Base-by-base conservation (phyloP, 495 filamentous ascomycete genomes). In the Achaetomiella virescens region DNA sequence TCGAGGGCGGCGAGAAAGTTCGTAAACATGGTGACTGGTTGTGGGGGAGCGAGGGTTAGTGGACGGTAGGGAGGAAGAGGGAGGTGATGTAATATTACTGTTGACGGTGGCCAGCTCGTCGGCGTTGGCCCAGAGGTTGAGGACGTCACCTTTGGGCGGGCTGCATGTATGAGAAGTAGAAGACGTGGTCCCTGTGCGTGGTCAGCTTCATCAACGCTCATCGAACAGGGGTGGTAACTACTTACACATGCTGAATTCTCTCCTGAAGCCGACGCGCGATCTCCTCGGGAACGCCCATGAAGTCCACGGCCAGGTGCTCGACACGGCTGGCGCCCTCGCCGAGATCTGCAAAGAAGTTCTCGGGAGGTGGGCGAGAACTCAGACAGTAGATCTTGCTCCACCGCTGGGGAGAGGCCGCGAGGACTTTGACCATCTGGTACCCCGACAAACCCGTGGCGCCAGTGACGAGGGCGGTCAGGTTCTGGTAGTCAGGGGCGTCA, bases 121-220 rank as follows among this genome's bases (percentile, higher is more conserved):
- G 2, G 68, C 69, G 52, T 76, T 69, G 53, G 66, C 69, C 77
- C 73, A 80, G 27, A 78, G 66, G 27, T 66, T 61, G 14, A 59
- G 48, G 2, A 73, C 68, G 27, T 66, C 58, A 17, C 57, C 56
- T 22, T 72, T 70, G 4, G 69, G 65, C 40, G 1, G 73, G 70
- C 36, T 83, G 79, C 41, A 79, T 66, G 66, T 83, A 83, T 2
- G 74, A 69, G 40, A 75, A 76, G 69, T 81, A 83, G 67, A 82
- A 82, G 17, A 81, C 68, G 58, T 81, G 72, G 59, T 81, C 78
- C 20, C 59, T 70, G 24, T 36, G 7, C 5, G 3, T 20, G 5
- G 42, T 31, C 62, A 33, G 24, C 3, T 0, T 31, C 18, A 65
- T 12, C 73, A 60, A 10, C 6, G 20, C 2, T 7, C 3, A 0